Conservation (phyloP, 164 flowering plant species). For the Piper betle region DNA sequence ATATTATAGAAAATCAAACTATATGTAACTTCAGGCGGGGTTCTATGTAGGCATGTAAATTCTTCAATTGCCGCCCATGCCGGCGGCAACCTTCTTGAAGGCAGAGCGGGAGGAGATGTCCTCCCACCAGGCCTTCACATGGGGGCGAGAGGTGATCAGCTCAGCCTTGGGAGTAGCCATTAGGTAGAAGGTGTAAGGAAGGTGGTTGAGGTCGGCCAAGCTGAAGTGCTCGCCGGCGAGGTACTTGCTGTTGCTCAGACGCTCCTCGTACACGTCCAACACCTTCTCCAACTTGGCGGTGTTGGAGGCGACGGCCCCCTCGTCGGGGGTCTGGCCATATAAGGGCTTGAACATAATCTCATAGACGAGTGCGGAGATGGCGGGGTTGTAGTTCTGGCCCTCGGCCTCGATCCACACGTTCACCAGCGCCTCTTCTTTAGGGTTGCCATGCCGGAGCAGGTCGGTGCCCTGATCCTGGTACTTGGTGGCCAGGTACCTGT, state of each 20-base stretch:
- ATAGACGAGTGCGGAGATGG: background rate
- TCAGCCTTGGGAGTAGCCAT: conserved; percentile 37
- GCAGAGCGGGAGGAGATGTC: conserved; percentile 39
- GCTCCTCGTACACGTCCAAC: conserved; percentile 8
- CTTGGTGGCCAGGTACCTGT: conserved; percentile 4
- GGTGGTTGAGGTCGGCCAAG: conserved; percentile 46
- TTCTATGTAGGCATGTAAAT: no score
- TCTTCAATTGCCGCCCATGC: conserved; percentile 3
- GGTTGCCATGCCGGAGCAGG: conserved; percentile 1
- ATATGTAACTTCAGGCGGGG: no score
- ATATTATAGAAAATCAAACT: no score
- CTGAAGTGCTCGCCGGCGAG: conserved; percentile 33
- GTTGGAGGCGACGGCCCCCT: background rate
- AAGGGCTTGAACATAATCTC: conserved; percentile 2
- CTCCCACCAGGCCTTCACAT: no score
- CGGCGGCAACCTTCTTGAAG: conserved; percentile 13
- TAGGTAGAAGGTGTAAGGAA: conserved; percentile 31
- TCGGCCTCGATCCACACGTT: conserved; percentile 9
- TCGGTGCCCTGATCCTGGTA: conserved; percentile 3
- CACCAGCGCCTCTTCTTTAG: conserved; percentile 3
- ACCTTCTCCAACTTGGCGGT: conserved; percentile 5
- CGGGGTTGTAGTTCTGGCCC: conserved; percentile 2
- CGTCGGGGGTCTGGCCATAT: background rate
- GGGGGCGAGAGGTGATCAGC: conserved; percentile 27
- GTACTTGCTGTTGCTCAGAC: conserved; percentile 8